Base-by-base conservation (phyloP, 2,329 filamentous ascomycete genomes). In the Colletotrichum lupini region DNA sequence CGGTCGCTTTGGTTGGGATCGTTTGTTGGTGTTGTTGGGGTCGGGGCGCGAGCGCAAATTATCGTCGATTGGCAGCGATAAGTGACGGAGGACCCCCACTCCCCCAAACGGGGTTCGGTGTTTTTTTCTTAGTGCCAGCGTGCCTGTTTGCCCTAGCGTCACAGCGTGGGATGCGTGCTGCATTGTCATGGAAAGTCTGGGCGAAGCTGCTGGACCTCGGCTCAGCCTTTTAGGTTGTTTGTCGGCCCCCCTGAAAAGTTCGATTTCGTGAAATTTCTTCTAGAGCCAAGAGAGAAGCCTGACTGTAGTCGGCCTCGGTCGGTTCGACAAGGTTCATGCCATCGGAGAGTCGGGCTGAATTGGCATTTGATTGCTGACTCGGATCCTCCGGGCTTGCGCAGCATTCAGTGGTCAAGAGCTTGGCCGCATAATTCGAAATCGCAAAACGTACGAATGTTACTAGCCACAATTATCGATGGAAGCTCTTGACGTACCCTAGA, bases 291-390 rank as follows among this genome's bases (percentile, higher is more conserved):
- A 19, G 19, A 5, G 12, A 32, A 55, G 28, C 53, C 16, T 9
- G 24, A 28, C 35, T 16, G 16, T 28, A 35, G 46, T 64, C 19
- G 61, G 61, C 61, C 30, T 53, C 49, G 61, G 61, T 26, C n/a
- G 14, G 7, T 28, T 11, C 7, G 3, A n/a, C 12, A 26, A 32
- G 26, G 16, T 37, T n/a, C 2, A 1, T 37, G 46, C 49, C 19
- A 26, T 22, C 49, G 61, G 61, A 55, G 46, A n/a, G 19, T 32
- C 61, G 46, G 61, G 2, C 2, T 55, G 46, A 42, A 55, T 26
- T 92, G 89, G 75, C 59, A 92, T 42, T 24, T 16, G 4, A 8
- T 14, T 11, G 4, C 26, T 2, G n/a, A 26, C 14, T 37, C 61
- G 49, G 14, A 26, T n/a, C 46, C 30, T 14, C 8, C 46, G 30